A percentile compares a stretch with the other conserved stretches of the same genome.
phyloP scores from a whole-genome alignment of 176 grass and related monocot genomes.

The Hsuehochloa calcarea region DNA sequence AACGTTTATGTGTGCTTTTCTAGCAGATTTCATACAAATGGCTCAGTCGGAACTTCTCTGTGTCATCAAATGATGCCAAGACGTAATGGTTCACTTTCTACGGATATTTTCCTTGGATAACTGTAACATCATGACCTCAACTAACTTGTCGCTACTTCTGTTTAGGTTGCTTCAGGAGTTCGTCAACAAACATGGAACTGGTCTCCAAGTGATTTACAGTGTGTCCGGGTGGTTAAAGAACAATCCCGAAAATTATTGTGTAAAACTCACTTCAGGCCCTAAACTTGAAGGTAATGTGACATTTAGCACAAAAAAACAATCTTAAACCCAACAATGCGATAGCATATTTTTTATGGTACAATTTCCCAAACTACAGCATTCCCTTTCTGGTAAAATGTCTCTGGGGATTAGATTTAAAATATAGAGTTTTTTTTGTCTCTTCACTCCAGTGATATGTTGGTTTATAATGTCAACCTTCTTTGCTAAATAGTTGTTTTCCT shows the following conservation, averaged over 20 bases:
- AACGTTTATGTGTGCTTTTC: conserved; percentile 11
- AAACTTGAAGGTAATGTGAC: conserved; percentile 72
- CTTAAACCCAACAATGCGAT: no score
- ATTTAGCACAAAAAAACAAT: no score
- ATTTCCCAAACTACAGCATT: not conserved
- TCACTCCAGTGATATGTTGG: not conserved
- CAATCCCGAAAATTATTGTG: conserved; percentile 57
- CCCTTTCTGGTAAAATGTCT: conserved; percentile 8
- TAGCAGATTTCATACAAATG: conserved; percentile 98
- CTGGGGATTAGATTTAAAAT: not conserved
- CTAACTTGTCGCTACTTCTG: not conserved
- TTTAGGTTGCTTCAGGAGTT: conserved; percentile 88
- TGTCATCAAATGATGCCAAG: conserved; percentile 93
- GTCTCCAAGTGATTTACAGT: conserved; percentile 78
- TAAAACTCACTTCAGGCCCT: conserved; percentile 78
- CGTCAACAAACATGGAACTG: conserved; percentile 50
- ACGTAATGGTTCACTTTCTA: conserved; percentile 42
- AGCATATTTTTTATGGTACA: not conserved
- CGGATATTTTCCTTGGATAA: conserved; percentile 3
- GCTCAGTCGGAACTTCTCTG: conserved; percentile 86
- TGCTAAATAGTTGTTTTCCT: not conserved
- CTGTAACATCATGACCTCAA: not conserved
- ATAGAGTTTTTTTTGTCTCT: not conserved
- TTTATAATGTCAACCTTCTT: not conserved
- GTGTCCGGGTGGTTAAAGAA: conserved; percentile 88